Percentiles rank a stretch among this genome's conserved stretches.
Conservation (phyloP, 345 rosid species). For the Jatropha curcas region DNA sequence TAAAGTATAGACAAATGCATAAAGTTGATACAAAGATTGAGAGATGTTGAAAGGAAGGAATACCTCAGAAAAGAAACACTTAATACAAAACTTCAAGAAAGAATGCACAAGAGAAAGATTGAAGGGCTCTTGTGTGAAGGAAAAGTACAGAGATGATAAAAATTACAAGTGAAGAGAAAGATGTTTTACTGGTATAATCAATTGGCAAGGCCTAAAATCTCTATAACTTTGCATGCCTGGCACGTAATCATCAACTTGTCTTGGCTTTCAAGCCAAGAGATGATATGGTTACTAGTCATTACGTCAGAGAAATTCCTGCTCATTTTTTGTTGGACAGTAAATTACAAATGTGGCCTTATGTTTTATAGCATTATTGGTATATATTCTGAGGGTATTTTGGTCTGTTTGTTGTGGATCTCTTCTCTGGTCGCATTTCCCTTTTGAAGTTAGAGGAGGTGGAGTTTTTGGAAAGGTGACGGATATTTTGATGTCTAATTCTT, state of each 20-base stretch:
- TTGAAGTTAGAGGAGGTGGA: constrained; percentile 44
- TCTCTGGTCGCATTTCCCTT: constrained; percentile 51
- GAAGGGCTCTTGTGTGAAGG: background rate
- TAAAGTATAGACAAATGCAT: background rate
- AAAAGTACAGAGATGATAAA: background rate
- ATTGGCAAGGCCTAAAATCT: background rate
- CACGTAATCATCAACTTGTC: constrained; percentile 59
- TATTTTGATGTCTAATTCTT: constrained; percentile 6
- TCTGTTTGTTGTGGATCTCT: constrained; percentile 28
- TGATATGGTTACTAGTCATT: background rate
- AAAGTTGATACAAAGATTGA: background rate
- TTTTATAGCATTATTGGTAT: background rate
- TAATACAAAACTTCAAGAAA: constrained; percentile 12
- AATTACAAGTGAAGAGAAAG: background rate
- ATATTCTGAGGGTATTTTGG: constrained; percentile 18
- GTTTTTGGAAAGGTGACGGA: constrained; percentile 44
- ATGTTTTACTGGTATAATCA: background rate
- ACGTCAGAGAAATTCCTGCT: constrained; percentile 19
- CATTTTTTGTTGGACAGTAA: constrained; percentile 5
- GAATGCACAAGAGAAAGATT: background rate
- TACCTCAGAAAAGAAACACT: constrained; percentile 12
- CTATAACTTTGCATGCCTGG: constrained; percentile 58
- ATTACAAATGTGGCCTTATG: constrained; percentile 28
- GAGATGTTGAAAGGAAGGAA: constrained; percentile 8
- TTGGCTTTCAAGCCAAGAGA: constrained; percentile 82